Evolutionary conservation across 2,329 filamentous ascomycete genomes (phyloP), one percentile per base, ranked within the genome.

Genomic region (Metarhizium humberi): DNA sequence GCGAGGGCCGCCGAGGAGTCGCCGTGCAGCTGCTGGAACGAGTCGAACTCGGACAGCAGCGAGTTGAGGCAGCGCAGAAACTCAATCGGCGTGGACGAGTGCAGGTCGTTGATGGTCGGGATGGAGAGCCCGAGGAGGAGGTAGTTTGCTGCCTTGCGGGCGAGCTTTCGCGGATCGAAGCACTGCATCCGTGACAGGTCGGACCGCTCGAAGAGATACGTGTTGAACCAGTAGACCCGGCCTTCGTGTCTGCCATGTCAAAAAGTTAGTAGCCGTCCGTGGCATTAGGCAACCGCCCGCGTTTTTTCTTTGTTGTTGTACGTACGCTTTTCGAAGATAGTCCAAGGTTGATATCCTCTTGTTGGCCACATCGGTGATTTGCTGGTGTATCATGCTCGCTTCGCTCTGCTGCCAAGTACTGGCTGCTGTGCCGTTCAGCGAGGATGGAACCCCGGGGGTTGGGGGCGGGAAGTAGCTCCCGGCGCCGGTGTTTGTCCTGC

Each of bases 151-250:
- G 94, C 92, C 63, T 94, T 89, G 56, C 92, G 87, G 58, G 90
- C 86, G 51, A 96, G 83, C 67, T 92, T 94, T 60, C 88, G 85
- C 4, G 84, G 76, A 57, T 95, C 88, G 67, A 95, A 92, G 67
- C 90, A 95, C 49, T 92, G 86, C 75, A 96, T 86, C 66, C 86
- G 85, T 52, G 81, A 76, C 38, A 97, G 79, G 69, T 96, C 90
- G 34, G 82, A 71, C 64, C 90, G 88, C 61, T 91, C 89, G 72
- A 96, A 96, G 66, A 95, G 87, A 58, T 96, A 83, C 0, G 94
- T 96, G 73, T 96, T 96, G 78, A 97, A 96, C 92, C 94, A 97
- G 75, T 95, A 97, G 46, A 96, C 85, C 56, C 90, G 86, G 58
- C 92, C 92, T 73, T 96, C 91, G 67, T 99, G 92, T 32, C 90